phyloP scores from a whole-genome alignment of 2,329 filamentous ascomycete genomes.

The Elsinoe arachidis region DNA sequence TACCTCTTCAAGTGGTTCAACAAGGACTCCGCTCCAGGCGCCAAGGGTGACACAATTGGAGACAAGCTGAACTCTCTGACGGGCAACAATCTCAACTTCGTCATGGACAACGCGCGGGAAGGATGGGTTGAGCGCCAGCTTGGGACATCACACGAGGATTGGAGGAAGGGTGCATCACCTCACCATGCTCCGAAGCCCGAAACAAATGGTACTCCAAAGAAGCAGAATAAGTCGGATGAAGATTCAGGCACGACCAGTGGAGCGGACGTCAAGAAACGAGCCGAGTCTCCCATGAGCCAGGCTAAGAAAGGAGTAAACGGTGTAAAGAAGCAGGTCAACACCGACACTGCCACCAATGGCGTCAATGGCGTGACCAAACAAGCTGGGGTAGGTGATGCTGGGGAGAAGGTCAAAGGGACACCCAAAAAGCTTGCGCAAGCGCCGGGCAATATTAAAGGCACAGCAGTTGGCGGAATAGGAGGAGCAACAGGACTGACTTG shows the following conservation, averaged over 20 bases:
- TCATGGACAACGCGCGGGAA: conserved; percentile 24
- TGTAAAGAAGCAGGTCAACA: conserved; percentile 15
- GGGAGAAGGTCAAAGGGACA: conserved; percentile 13
- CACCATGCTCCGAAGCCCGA: conserved; percentile 7
- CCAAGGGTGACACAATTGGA: conserved; percentile 30
- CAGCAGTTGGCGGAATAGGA: conserved; percentile 1
- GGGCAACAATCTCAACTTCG: conserved; percentile 30
- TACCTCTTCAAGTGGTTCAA: conserved; percentile 37
- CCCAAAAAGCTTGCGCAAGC: conserved; percentile 7
- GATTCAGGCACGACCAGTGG: conserved; percentile 11
- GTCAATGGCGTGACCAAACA: conserved; percentile 14
- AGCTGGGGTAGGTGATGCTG: conserved; percentile 14
- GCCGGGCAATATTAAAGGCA: conserved; percentile 12
- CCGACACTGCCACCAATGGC: conserved; percentile 13
- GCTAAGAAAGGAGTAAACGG: no score
- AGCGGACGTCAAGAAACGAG: conserved; percentile 12
- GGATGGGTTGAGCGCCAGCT: conserved; percentile 8
- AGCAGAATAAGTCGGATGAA: not conserved
- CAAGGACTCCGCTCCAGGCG: conserved; percentile 21
- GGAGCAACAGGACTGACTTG: conserved; percentile 13
- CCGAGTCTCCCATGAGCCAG: conserved; percentile 11
- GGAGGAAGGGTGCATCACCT: conserved; percentile 5
- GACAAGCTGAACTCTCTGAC: conserved; percentile 34
- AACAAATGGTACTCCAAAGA: conserved; percentile 11
- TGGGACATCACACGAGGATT: conserved; percentile 9